phyloP scores from a whole-genome alignment of 2,329 filamentous ascomycete genomes.

The Pseudogymnoascus sp. region DNA sequence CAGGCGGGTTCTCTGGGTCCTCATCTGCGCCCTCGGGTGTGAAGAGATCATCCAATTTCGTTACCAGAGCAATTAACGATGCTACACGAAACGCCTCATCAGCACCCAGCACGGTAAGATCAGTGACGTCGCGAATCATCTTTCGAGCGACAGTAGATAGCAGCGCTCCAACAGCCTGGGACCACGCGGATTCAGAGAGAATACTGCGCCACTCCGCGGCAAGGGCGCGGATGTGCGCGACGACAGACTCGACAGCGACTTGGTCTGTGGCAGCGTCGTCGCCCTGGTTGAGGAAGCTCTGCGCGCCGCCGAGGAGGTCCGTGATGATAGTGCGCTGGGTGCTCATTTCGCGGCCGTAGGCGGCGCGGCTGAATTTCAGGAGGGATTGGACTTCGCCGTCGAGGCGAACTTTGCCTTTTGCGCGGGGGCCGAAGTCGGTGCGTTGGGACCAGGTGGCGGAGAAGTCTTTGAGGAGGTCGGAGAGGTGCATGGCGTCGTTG shows the following conservation, averaged over 20 bases:
- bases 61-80: conserved; percentile 50
- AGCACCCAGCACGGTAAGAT: conserved; percentile 54
- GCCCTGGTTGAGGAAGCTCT: conserved; percentile 53
- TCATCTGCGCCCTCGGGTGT: conserved; percentile 35
- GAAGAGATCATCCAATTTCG: conserved; percentile 55
- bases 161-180: conserved; percentile 55
- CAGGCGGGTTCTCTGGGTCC: conserved; percentile 32
- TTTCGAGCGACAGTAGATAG: conserved; percentile 54
- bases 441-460: conserved; percentile 47
- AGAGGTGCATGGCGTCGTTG: conserved; percentile 60
- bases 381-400: conserved; percentile 56
- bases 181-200: conserved; percentile 55
- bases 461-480: conserved; percentile 49
- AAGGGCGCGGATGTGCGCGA: conserved; percentile 46
- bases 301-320: conserved; percentile 54
- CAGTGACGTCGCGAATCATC: conserved; percentile 55
- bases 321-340: conserved; percentile 56
- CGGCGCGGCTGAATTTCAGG: conserved; percentile 54
- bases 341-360: conserved; percentile 55
- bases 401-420: conserved; percentile 50
- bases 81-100: conserved; percentile 60
- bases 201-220: conserved; percentile 53
- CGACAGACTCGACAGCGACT: conserved; percentile 47
- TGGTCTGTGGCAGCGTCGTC: conserved; percentile 37
- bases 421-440: conserved; percentile 44